Base-by-base conservation (phyloP, 306 rosid genomes). In the Luffa acutangula region DNA sequence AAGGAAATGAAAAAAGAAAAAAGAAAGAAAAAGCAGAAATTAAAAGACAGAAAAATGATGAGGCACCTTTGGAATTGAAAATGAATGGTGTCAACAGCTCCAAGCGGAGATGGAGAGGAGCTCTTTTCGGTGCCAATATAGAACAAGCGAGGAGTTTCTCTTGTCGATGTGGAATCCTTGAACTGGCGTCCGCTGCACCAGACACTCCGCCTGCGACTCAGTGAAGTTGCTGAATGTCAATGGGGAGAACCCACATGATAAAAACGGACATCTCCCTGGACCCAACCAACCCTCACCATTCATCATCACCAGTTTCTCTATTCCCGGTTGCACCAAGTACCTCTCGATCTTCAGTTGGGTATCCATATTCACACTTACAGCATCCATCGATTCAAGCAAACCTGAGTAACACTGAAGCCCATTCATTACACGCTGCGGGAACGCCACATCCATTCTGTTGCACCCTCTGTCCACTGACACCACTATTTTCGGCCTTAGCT, bases 181-280 rank as follows among this genome's bases (percentile, higher is more conserved):
- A 25, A 84, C 91, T 0, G 90, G 93, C 81, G 84, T 87, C 88
- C 97, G 83, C 81, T 94, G 97, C 64, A 92, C 92, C 83, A 92
- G 69, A 80, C 94, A 94, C 84, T 94, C 98, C 0, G 97, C 97
- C 85, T 92, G 98, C 39, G 96, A 91, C 82, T 92, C 96, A 0
- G 97, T 89, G 81, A 92, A 87, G 84, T 92, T 94, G 52, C 97
- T 94, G 82, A 92, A 94, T 69, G 89, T 74, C 88, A 79, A 82
- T 21, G 97, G 93, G 18, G 92, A 85, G 83, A 92, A 90, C 8
- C 98, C 98, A n/a, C 91, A 83, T 60, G 89, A 87, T 79, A 91
- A 80, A 79, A 94, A 81, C 60, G 86, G 34, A 8, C 82, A 80
- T 78, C 80, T 89, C 97, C 97, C 92, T 0, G 94, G 86, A n/a